Evolutionary conservation across 164 flowering plant genomes (phyloP).

Genomic region (Stephania yunnanensis): DNA sequence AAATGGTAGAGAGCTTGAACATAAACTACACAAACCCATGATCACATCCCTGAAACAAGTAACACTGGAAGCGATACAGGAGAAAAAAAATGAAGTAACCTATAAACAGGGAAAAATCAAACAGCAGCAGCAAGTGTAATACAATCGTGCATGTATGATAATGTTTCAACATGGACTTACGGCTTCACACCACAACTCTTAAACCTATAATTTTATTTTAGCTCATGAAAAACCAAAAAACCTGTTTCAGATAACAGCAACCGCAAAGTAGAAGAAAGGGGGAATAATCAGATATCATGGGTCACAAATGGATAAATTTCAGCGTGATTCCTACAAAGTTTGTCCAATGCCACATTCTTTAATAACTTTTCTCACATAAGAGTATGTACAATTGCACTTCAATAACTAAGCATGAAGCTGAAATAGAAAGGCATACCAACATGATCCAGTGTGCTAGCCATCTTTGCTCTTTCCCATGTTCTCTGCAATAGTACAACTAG

Average conservation of each 20-base stretch:
- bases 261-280: not conserved
- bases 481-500: constrained; percentile 44
- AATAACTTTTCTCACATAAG: not conserved
- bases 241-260: not conserved
- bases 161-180: not conserved
- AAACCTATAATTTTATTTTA: constrained; percentile 1
- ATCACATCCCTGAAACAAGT: not conserved
- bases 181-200: not conserved
- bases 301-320: not conserved
- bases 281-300: not conserved
- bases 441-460: constrained; percentile 71
- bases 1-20: not conserved
- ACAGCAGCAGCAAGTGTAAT: not conserved
- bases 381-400: not conserved
- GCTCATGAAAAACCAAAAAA: not conserved
- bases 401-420: not conserved
- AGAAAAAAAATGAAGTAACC: not conserved
- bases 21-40: not conserved
- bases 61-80: not conserved
- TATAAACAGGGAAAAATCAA: not conserved
- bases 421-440: constrained; percentile 40
- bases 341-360: not conserved
- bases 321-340: not conserved
- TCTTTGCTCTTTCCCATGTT: constrained; percentile 92
- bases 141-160: not conserved